These are phyloP conservation scores for Suillus paluster DNA, from an alignment of 768 basidiomycete genomes.

Conservation along the genomic window DNA sequence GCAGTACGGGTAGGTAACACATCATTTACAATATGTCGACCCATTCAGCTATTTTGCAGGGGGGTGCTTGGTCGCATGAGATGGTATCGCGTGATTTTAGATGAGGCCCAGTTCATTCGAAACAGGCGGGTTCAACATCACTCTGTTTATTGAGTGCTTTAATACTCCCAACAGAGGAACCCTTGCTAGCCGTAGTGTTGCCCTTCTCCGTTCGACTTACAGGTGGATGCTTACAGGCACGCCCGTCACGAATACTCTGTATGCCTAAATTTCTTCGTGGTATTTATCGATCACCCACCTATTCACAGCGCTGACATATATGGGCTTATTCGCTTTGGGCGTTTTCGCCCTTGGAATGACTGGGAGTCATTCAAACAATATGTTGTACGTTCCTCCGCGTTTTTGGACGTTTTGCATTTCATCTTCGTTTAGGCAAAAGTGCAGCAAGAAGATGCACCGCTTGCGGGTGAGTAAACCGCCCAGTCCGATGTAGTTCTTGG, in stretches of 20 bases:
- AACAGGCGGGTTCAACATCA: constrained; percentile 49
- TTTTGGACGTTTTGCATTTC: neutral
- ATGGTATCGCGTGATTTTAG: constrained; percentile 75
- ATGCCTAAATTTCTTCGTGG: constrained; percentile 14
- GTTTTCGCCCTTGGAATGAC: constrained; percentile 72
- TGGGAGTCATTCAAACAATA: constrained; percentile 68
- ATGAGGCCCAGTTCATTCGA: constrained; percentile 81
- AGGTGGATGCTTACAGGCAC: constrained; percentile 84
- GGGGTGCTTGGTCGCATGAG: constrained; percentile 64
- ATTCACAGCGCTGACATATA: constrained; percentile 61
- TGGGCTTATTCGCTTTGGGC: constrained; percentile 70
- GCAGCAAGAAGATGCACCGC: constrained; percentile 58
- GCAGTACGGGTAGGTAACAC: constrained; percentile 50
- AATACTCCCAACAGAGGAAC: constrained; percentile 45
- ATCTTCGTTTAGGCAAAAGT: constrained; percentile 46
- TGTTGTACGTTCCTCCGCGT: constrained; percentile 43
- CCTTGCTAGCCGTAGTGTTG: constrained; percentile 59
- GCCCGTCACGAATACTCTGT: constrained; percentile 75
- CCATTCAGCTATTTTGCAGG: constrained; percentile 29
- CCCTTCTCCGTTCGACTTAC: constrained; percentile 64
- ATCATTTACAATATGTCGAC: neutral
- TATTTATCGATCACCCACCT: neutral
- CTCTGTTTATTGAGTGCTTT: neutral
- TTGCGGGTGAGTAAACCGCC: constrained; percentile 51
- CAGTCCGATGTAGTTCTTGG: neutral